These are phyloP conservation scores for Funneliformis caledonium DNA, from an alignment of 371 early-diverging fungal genomes.

Conservation along the genomic window DNA sequence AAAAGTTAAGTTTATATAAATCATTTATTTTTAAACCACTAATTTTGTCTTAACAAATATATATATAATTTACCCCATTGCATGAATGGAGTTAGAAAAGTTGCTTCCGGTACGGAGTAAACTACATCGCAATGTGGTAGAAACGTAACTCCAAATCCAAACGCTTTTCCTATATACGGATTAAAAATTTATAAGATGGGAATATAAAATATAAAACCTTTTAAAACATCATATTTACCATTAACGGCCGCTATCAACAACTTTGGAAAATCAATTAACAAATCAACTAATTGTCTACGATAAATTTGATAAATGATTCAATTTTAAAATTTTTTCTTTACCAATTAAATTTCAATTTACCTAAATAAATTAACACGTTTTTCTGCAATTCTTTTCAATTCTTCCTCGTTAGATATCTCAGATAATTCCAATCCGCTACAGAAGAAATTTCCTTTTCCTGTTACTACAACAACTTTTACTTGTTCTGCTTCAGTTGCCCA, in stretches of 20 bases:
- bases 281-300: slow-evolving; percentile 57
- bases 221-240: slow-evolving; percentile 49
- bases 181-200: background rate
- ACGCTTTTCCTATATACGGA: slow-evolving; percentile 59
- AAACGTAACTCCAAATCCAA: slow-evolving; percentile 73
- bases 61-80: slow-evolving; percentile 53
- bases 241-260: slow-evolving; percentile 76
- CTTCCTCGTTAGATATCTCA: slow-evolving; percentile 46
- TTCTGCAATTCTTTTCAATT: slow-evolving; percentile 44
- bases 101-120: slow-evolving; percentile 65
- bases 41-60: background rate
- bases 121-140: slow-evolving; percentile 73
- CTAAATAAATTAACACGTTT: slow-evolving; percentile 38
- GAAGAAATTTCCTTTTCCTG: slow-evolving; percentile 72
- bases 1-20: background rate
- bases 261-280: slow-evolving; percentile 70
- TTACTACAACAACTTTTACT: slow-evolving; percentile 65
- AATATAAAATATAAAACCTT: background rate
- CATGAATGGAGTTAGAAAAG: slow-evolving; percentile 74
- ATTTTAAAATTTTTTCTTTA: slow-evolving; percentile 33
- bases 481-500: slow-evolving; percentile 58
- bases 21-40: background rate
- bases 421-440: slow-evolving; percentile 68
- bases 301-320: background rate
- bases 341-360: slow-evolving; percentile 43